Base-by-base conservation (phyloP, 2,329 filamentous ascomycete species). In the Fusarium devonianum region DNA sequence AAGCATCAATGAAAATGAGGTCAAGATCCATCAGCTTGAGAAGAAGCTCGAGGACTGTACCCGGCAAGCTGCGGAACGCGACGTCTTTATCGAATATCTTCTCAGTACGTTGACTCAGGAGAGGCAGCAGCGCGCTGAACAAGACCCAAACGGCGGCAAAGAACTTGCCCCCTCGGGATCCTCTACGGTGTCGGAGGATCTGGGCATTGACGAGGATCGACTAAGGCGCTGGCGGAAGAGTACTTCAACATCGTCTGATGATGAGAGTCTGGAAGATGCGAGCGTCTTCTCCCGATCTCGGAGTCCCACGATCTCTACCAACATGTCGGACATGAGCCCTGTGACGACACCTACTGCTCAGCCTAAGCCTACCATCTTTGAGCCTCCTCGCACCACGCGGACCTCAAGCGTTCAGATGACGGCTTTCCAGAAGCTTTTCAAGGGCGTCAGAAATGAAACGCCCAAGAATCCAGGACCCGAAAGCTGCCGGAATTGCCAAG, bases 251-350 rank as follows among this genome's bases (percentile, higher is more conserved):
- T 68, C 73, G 44, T 82, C 78, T n/a, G 83, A 77, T 21, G 81
- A 82, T 35, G 75, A 76, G 33, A 76, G 73, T 45, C 65, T 72
- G 14, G 80, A 80, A 51, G 74, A 69, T 14, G 78, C 77, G 23
- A 85, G 82, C 63, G 75, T 87, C 28, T 87, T 87, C 62, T 86
- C 83, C 11, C 73, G 83, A 29, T 80, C 80, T 26, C 75, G 82
- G 17, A 85, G 82, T 60, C 84, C 84, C 2, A 81, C 82, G 1
- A 69, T 76, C 17, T 72, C 75, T 30, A 73, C 74, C 9, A 72
- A 60, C 37, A 62, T 70, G 8, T 69, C 67, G 10, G 72, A 73
- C n/a, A 51, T 59, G 18, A 65, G 64, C 43, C 48, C 62, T 16
- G 22, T 51, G 4, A 57, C 63, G 11, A 55, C 53, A 5, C 45